A percentile compares a stretch with the other conserved stretches of the same genome.
phyloP scores from a whole-genome alignment of 192 early-diverging fungal species.

The Backusella luteola region DNA sequence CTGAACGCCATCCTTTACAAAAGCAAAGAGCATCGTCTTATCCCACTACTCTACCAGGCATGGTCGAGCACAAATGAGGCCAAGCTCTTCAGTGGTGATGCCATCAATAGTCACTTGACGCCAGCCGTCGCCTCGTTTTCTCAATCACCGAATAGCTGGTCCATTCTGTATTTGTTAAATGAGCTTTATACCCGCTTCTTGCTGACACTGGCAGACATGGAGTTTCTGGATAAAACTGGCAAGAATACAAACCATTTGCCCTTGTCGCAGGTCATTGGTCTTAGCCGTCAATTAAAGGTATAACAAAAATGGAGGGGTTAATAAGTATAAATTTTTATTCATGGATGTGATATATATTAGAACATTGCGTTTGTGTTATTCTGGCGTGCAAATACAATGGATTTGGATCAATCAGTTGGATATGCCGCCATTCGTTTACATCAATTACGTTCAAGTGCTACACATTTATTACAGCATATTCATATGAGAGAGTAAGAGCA shows the following conservation, averaged over 20 bases:
- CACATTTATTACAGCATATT: slow-evolving; percentile 70
- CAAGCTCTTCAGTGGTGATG: not conserved
- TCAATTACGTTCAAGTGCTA: slow-evolving; percentile 60
- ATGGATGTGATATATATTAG: slow-evolving; percentile 18
- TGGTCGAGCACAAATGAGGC: slow-evolving; percentile 5
- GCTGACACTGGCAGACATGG: slow-evolving; percentile 82
- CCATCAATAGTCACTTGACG: not conserved
- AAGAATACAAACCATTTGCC: slow-evolving; percentile 48
- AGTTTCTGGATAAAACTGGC: slow-evolving; percentile 61
- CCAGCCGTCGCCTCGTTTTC: not conserved
- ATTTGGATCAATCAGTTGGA: slow-evolving; percentile 29
- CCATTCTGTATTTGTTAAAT: slow-evolving; percentile 62
- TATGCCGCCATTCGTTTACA: slow-evolving; percentile 42
- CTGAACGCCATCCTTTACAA: slow-evolving; percentile 48
- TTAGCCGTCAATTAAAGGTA: slow-evolving; percentile 58
- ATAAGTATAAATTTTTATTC: too few relatives aligned
- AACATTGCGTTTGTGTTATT: slow-evolving; percentile 74
- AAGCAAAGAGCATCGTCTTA: not conserved
- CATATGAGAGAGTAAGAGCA: slow-evolving; percentile 66
- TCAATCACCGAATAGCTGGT: slow-evolving; percentile 49
- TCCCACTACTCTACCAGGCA: slow-evolving; percentile 16
- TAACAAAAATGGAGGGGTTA: too few relatives aligned
- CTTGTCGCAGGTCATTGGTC: slow-evolving; percentile 49
- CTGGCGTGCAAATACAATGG: slow-evolving; percentile 59
- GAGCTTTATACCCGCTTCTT: slow-evolving; percentile 74